phyloP scores from a whole-genome alignment of 305 asterid species.

The Fraxinus nigra region DNA sequence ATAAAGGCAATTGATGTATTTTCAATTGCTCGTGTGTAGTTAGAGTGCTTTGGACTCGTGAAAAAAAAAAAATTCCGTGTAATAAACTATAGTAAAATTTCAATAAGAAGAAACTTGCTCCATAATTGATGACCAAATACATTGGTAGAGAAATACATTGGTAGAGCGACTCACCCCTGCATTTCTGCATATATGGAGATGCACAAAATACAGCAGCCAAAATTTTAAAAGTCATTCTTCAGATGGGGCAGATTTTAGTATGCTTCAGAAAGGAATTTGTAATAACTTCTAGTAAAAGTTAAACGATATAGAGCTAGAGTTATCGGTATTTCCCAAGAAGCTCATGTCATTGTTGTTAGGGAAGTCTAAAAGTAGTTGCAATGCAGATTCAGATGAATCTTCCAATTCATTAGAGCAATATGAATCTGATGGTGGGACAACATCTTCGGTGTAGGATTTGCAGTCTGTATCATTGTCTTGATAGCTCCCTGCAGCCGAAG shows the following conservation, averaged over 20 bases:
- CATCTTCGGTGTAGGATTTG: constrained; percentile 29
- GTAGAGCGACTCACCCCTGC: not conserved
- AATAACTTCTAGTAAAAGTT: constrained; percentile 23
- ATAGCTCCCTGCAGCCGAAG: constrained; percentile 26
- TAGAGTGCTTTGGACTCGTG: not conserved
- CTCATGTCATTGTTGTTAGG: constrained; percentile 80
- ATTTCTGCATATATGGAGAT: not conserved
- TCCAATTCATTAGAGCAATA: constrained; percentile 57
- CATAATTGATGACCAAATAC: not conserved
- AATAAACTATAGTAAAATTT: not conserved
- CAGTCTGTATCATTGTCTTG: constrained; percentile 26
- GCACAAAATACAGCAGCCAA: constrained; percentile 12
- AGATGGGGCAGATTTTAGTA: not conserved
- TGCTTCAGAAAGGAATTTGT: constrained; percentile 20
- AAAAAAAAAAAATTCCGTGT: not conserved
- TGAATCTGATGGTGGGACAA: constrained; percentile 28
- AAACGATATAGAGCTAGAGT: constrained; percentile 35
- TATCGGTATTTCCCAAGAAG: constrained; percentile 58
- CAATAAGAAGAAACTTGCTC: not conserved
- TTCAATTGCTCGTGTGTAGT: not conserved
- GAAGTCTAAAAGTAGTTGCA: constrained; percentile 77
- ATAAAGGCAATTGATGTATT: not conserved
- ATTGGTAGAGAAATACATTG: not conserved
- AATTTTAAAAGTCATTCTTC: constrained; percentile 9
- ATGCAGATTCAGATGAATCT: constrained; percentile 76